Conservation (phyloP, 1,284 basidiomycete genomes). For the Lentinus polychrous region DNA sequence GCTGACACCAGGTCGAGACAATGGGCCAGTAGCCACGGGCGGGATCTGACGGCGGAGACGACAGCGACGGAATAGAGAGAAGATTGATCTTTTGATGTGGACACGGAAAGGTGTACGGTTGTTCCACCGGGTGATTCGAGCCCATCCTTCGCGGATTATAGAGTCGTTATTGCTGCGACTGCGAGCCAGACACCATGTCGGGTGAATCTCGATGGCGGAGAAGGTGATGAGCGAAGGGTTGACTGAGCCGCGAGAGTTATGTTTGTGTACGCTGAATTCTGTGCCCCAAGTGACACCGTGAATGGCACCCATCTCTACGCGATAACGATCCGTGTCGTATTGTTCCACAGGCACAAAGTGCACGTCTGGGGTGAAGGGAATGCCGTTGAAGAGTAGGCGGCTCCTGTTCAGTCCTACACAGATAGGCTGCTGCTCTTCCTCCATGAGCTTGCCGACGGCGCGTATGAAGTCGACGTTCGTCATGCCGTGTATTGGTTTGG, state of each 20-base stretch:
- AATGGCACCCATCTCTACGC: slow-evolving; percentile 48
- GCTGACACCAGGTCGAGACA: slow-evolving; percentile 25
- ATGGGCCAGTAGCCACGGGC: slow-evolving; percentile 18
- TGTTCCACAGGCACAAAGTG: slow-evolving; percentile 38
- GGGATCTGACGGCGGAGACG: slow-evolving; percentile 25
- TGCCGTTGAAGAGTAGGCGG: slow-evolving; percentile 46
- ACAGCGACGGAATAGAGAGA: slow-evolving; percentile 31
- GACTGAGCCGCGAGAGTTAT: slow-evolving; percentile 48
- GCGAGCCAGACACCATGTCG: slow-evolving; percentile 51
- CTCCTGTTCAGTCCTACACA: slow-evolving; percentile 42
- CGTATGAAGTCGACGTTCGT: slow-evolving; percentile 44
- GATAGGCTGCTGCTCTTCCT: slow-evolving; percentile 39
- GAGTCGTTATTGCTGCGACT: slow-evolving; percentile 25
- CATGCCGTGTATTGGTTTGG: slow-evolving; percentile 42
- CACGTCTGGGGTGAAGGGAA: slow-evolving; percentile 45
- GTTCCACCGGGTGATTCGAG: slow-evolving; percentile 49
- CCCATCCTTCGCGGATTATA: slow-evolving; percentile 42
- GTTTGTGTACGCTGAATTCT: slow-evolving; percentile 50
- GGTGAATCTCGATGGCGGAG: slow-evolving; percentile 42
- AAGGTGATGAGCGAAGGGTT: slow-evolving; percentile 48
- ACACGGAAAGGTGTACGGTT: slow-evolving; percentile 42
- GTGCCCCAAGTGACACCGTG: slow-evolving; percentile 56
- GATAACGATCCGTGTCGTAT: slow-evolving; percentile 32
- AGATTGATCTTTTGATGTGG: slow-evolving; percentile 32
- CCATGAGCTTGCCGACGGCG: slow-evolving; percentile 26